Conservation (phyloP, 179 eudicot species). For the Actinidia polygama region DNA sequence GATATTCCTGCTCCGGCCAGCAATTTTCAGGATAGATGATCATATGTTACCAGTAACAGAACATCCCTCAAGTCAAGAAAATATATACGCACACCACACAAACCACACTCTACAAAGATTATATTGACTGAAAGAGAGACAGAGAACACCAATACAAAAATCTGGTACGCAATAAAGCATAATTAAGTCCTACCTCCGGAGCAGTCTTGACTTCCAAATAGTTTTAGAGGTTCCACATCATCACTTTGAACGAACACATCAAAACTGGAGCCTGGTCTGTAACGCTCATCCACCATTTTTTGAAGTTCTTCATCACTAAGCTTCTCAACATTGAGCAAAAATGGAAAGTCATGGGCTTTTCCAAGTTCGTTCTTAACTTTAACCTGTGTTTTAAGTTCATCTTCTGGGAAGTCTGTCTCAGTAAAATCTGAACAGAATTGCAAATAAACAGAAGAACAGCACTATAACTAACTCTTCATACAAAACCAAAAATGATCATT, state of each 20-base stretch:
- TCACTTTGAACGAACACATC: slow-evolving; percentile 57
- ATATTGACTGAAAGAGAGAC: neutral
- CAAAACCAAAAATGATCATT: too few species aligned
- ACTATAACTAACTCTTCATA: too few species aligned
- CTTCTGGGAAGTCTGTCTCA: slow-evolving; percentile 65
- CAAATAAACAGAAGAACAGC: too few species aligned
- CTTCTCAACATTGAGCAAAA: slow-evolving; percentile 85
- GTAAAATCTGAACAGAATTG: too few species aligned
- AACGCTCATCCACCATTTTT: slow-evolving; percentile 71
- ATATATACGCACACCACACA: neutral
- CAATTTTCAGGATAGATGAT: slow-evolving; percentile 51
- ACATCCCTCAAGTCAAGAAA: neutral
- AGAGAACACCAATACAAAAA: too few species aligned
- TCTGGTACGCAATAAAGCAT: neutral
- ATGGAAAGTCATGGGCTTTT: slow-evolving; percentile 48
- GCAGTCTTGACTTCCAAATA: slow-evolving; percentile 66
- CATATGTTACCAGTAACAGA: neutral
- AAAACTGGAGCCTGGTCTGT: slow-evolving; percentile 65
- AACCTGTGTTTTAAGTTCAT: slow-evolving; percentile 42
- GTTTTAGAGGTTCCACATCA: slow-evolving; percentile 58
- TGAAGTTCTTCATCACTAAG: slow-evolving; percentile 82
- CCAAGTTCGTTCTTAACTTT: slow-evolving; percentile 49
- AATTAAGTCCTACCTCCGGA: slow-evolving; percentile 52
- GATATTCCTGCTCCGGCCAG: slow-evolving; percentile 60
- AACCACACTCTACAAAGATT: neutral